These are phyloP conservation scores for Wickerhamomyces sp. DNA, from an alignment of 1,139 yeast genomes.

Conservation along the genomic window DNA sequence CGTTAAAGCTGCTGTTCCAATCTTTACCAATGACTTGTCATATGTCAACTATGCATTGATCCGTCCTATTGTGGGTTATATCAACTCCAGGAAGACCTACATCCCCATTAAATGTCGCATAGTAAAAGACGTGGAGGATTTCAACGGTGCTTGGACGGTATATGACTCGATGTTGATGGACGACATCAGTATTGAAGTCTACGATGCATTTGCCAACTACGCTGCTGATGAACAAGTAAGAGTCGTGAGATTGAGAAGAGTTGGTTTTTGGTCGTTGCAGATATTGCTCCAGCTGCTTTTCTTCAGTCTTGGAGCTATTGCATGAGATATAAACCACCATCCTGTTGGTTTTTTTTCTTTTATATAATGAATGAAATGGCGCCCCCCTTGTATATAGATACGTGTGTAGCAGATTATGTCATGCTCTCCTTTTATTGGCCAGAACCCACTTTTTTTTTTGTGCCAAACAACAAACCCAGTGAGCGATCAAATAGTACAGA, in stretches of 20 bases:
- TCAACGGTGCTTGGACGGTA: conserved; percentile 94
- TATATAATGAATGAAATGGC: too few relatives aligned
- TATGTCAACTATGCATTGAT: conserved; percentile 88
- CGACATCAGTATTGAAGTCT: conserved; percentile 83
- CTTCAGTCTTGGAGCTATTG: conserved; percentile 70
- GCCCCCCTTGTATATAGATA: too few relatives aligned
- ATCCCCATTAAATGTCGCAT: conserved; percentile 84
- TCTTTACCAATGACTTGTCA: conserved; percentile 76
- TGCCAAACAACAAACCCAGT: too few relatives aligned
- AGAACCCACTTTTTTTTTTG: too few relatives aligned
- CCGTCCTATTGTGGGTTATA: conserved; percentile 92
- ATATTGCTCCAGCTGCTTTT: conserved; percentile 73
- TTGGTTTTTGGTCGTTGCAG: conserved; percentile 93
- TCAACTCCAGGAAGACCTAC: conserved; percentile 82
- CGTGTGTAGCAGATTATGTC: too few relatives aligned
- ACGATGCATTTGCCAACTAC: conserved; percentile 83
- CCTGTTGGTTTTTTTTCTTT: too few relatives aligned
- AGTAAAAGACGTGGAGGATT: conserved; percentile 74
- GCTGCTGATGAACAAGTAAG: conserved; percentile 84
- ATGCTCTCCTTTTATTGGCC: too few relatives aligned
- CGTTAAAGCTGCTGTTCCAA: conserved; percentile 84
- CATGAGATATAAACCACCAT: conserved; percentile 12
- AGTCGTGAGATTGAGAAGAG: conserved; percentile 66
- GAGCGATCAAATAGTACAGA: too few relatives aligned
- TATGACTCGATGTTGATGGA: conserved; percentile 90